Base-by-base conservation (phyloP, 805 yeast species). In the Ogataea pilisensis region DNA sequence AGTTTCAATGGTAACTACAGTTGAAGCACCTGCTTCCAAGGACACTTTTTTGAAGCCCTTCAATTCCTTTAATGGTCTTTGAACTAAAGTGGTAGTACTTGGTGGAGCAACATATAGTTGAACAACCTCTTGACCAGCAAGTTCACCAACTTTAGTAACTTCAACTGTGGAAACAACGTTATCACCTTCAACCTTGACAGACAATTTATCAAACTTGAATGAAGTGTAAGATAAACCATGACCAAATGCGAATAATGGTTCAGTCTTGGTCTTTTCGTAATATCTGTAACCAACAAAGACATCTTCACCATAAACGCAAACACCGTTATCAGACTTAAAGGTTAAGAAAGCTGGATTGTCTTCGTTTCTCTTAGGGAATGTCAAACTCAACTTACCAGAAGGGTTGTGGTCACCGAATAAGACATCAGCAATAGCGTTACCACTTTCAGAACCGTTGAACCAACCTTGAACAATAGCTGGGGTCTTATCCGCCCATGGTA, bases 1-100 rank as follows among this genome's bases (percentile, higher is more conserved):
- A 19, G 75, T 47, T 13, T 46, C 49, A 25, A 78, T 48, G 1
- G 49, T 42, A 14, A 70, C 75, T 1, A 58, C 52, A 39, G 60
- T 58, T 8, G 66, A 40, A 48, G 69, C 72, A 36, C 39, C 39
- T 9, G 34, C 22, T 30, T 21, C 34, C 18, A 37, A 37, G 8
- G 7, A 5, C 13, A 74, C 70, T 57, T 79, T 78, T 17, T 60
- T 70, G 53, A 74, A 79, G 18, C 71, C 80, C 57, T 75, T 77
- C 57, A 79, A 65, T 49, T 79, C 84, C 58, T 78, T 79, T 22
- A 64, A 52, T 8, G 84, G 81, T 50, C 84, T 68, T 39, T 61
- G 64, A 39, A 72, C 54, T 8, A 58, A 42, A 8, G 77, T 66
- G 2, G 31, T 21, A 48, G 30, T 30, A 6, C 58, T 39, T 17